Evolutionary conservation across 2,329 filamentous ascomycete genomes (phyloP), one percentile per base, ranked within the genome.

Genomic region (Aspergillus pseudoviridinutans): DNA sequence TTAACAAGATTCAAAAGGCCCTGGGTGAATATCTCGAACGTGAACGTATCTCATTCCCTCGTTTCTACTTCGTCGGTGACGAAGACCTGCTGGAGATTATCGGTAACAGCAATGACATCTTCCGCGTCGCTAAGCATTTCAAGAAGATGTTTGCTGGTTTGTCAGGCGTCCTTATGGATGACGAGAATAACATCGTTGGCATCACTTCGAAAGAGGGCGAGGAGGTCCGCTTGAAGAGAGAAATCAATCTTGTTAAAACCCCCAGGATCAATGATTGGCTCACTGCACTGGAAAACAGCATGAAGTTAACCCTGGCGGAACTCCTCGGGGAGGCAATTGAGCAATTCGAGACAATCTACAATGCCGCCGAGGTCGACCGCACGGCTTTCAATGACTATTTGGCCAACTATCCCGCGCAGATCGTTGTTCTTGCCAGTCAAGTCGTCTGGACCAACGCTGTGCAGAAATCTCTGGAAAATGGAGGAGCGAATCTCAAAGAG

Each of bases 121-220:
- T 94, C 59, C 92, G 94, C 55, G 95, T 99, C 64, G 91, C 94
- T 44, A 99, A 99, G 74, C 95, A 99, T 79, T 92, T 99, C 80
- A 93, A 96, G 74, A 99, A 99, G 81, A 99, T 99, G 94, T 99
- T 99, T 80, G 94, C 95, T 62, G 94, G 94, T 61, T 82, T 99
- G 50, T 93, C 89, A 4, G 94, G 94, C 3, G 83, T 99, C 38
- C 81, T 92, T 46, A 93, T 97, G 80, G 91, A 96, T 64, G 92
- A 97, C 55, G 90, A 97, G 66, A 86, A 87, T 27, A 86, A 91
- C 61, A 97, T 99, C 62, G 88, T 89, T 27, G 93, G 92, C 6
- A 93, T 97, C 68, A 94, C 89, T 2, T 99, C 94, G 0, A 97
- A 96, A 71, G 95, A 99, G 76, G 92, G 89, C 53, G 94, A 99